Conservation (phyloP, 2,329 filamentous ascomycete genomes). For the Periglandula ipomoeae region DNA sequence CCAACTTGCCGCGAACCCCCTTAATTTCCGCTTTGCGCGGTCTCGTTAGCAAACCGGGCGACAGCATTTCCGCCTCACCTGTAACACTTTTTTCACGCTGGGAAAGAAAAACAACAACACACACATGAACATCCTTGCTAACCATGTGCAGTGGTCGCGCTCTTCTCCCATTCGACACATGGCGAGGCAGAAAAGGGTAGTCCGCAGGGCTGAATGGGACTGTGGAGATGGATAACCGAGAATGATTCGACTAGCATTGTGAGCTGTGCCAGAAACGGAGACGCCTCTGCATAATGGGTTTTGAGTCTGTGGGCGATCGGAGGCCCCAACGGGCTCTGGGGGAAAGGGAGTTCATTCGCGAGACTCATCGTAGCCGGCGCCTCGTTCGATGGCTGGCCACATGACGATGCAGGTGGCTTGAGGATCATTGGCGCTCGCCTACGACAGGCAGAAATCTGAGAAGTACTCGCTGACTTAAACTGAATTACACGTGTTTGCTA, state of each 20-base stretch:
- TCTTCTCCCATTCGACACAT: neutral
- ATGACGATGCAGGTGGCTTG: neutral
- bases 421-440: neutral
- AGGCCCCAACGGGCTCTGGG: no score
- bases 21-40: no score
- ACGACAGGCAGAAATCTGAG: neutral
- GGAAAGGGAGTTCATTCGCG: neutral
- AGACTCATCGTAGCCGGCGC: neutral
- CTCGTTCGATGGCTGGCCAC: neutral
- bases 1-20: no score
- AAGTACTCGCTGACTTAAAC: no score
- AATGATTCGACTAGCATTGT: neutral
- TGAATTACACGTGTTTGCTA: neutral
- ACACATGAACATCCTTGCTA: no score
- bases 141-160: no score
- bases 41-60: no score
- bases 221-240: neutral
- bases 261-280: neutral
- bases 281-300: no score
- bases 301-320: no score
- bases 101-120: no score
- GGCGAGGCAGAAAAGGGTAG: neutral
- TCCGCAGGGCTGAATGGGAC: neutral
- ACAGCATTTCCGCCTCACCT: no score
- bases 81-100: no score